A percentile compares a stretch with the other conserved stretches of the same genome.
Conservation (phyloP, 495 filamentous ascomycete genomes). For the Venustampulla echinocandica region DNA sequence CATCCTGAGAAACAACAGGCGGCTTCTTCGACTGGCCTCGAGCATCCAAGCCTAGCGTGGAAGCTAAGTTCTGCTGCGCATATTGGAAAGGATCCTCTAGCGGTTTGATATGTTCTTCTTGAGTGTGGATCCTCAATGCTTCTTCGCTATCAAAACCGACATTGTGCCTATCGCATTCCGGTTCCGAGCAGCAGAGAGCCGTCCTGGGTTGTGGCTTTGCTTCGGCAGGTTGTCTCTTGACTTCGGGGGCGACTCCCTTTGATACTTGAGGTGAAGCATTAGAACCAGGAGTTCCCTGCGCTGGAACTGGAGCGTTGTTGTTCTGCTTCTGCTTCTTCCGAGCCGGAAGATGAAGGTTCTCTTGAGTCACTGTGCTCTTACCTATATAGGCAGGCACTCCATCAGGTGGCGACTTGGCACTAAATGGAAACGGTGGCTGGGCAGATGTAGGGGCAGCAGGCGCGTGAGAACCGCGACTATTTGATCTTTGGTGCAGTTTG, state of each 20-base stretch:
- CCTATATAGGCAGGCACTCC: constrained; percentile 52
- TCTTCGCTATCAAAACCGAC: constrained; percentile 47
- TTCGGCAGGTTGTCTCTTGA: constrained; percentile 32
- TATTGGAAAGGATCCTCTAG: constrained; percentile 44
- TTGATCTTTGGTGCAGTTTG: constrained; percentile 37
- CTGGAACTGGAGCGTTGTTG: constrained; percentile 10
- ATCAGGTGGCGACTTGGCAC: constrained; percentile 53
- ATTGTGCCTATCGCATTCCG: constrained; percentile 22
- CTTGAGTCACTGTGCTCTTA: constrained; percentile 35
- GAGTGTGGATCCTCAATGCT: constrained; percentile 38
- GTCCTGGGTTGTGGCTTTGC: constrained; percentile 29
- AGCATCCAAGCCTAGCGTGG: constrained; percentile 35
- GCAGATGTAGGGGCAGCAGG: constrained; percentile 58
- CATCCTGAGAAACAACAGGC: constrained; percentile 7
- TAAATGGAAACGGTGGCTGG: constrained; percentile 56
- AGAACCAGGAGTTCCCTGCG: constrained; percentile 17
- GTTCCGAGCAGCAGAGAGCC: constrained; percentile 15
- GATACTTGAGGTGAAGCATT: constrained; percentile 40
- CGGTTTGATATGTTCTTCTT: constrained; percentile 47
- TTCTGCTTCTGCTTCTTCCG: constrained; percentile 45
- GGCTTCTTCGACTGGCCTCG: constrained; percentile 32
- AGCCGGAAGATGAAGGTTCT: constrained; percentile 43
- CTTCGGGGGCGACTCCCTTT: constrained; percentile 36
- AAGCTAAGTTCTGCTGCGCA: constrained; percentile 35
- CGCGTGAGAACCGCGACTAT: constrained; percentile 32